A percentile compares a stretch with the other conserved stretches of the same genome.
phyloP scores from a whole-genome alignment of 495 filamentous ascomycete species.

The Barbatosphaeria neglecta region DNA sequence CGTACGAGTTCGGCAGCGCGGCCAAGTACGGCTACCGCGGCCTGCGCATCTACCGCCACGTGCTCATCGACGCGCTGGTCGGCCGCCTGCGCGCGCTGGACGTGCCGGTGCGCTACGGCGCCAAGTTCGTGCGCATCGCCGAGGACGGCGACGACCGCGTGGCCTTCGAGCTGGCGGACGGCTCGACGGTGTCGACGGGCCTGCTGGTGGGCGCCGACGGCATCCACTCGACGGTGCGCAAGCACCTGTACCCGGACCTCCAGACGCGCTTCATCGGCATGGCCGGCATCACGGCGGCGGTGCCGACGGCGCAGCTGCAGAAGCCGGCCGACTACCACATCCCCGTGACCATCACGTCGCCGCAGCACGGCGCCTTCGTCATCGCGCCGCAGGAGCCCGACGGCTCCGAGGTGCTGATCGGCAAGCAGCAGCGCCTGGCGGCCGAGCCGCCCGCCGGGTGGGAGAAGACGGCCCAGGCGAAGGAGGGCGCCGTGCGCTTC shows the following conservation, averaged over 20 bases:
- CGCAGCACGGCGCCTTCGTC: constrained; percentile 31
- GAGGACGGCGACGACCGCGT: constrained; percentile 22
- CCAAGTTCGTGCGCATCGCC: constrained; percentile 27
- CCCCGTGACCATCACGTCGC: constrained; percentile 30
- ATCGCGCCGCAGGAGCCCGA: constrained; percentile 34
- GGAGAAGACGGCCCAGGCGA: constrained; percentile 10
- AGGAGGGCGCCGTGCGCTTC: constrained; percentile 10
- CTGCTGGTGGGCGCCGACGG: constrained; percentile 39
- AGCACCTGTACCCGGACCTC: constrained; percentile 6
- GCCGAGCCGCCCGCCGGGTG: constrained; percentile 8
- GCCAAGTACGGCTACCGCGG: constrained; percentile 31
- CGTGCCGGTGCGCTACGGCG: constrained; percentile 28
- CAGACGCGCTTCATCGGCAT: constrained; percentile 8
- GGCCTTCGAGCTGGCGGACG: constrained; percentile 29
- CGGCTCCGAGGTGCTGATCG: constrained; percentile 33
- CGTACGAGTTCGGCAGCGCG: constrained; percentile 31
- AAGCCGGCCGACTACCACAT: constrained; percentile 19
- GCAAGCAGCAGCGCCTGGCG: constrained; percentile 19
- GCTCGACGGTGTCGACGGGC: constrained; percentile 13
- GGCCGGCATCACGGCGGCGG: constrained; percentile 9
- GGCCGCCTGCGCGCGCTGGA: constrained; percentile 16
- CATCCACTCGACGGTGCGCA: constrained; percentile 35
- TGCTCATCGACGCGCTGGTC: constrained; percentile 27
- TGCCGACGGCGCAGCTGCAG: constrained; percentile 13
- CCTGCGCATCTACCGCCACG: constrained; percentile 36